Evolutionary conservation across 345 rosid species (phyloP).

Genomic region (Populus nigra): DNA sequence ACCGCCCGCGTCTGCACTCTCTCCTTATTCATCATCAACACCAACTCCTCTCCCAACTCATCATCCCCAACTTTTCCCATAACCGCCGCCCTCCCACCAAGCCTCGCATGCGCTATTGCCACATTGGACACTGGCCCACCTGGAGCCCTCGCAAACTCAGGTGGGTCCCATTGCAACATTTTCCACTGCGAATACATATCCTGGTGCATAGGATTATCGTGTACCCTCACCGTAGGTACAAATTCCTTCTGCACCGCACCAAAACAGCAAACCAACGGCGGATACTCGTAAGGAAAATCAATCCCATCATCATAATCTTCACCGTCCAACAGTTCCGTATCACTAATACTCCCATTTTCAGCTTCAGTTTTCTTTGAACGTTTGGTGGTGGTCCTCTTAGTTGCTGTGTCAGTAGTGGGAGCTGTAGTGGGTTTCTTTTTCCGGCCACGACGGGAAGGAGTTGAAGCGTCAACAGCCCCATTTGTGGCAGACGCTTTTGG

Average conservation of each 20-base stretch:
- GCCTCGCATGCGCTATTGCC: constrained; percentile 78
- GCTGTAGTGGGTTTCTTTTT: constrained; percentile 41
- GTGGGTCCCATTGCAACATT: constrained; percentile 93
- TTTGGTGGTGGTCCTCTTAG: constrained; percentile 17
- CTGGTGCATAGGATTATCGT: constrained; percentile 73
- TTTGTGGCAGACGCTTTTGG: constrained; percentile 33
- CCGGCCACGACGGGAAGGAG: constrained; percentile 62
- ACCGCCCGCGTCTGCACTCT: constrained; percentile 82
- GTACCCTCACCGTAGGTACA: constrained; percentile 76
- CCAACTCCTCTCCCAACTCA: constrained; percentile 61
- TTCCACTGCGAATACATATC: constrained; percentile 89
- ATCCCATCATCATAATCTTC: constrained; percentile 74
- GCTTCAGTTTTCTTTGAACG: constrained; percentile 23
- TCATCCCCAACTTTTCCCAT: constrained; percentile 92
- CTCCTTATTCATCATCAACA: constrained; percentile 80
- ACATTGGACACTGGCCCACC: constrained; percentile 87
- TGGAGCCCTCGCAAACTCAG: constrained; percentile 80
- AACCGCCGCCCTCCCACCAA: constrained; percentile 88
- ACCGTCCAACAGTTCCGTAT: constrained; percentile 8
- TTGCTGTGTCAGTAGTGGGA: constrained; percentile 16
- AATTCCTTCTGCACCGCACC: constrained; percentile 84
- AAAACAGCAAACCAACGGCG: constrained; percentile 84
- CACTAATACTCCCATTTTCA: constrained; percentile 8
- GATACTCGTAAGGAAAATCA: constrained; percentile 67
- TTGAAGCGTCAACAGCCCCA: constrained; percentile 48